These are phyloP conservation scores for Aethionema arabicum DNA, from an alignment of 345 rosid genomes.

Conservation along the genomic window DNA sequence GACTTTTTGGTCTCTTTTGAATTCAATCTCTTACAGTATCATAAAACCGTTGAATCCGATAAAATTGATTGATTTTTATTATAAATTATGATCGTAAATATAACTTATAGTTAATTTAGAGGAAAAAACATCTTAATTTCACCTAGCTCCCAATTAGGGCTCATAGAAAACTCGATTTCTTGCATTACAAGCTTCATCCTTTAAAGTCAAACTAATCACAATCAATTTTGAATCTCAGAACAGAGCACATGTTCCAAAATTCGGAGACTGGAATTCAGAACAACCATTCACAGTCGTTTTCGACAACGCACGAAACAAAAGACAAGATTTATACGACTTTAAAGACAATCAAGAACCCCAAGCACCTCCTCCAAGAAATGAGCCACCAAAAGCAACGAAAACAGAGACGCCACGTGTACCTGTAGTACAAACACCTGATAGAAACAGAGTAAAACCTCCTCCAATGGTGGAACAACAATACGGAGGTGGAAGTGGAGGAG, in stretches of 20 bases:
- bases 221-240: conserved; percentile 24
- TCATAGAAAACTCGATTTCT: conserved; percentile 6
- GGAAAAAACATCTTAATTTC: too few relatives aligned
- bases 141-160: neutral
- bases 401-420: conserved; percentile 10
- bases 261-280: conserved; percentile 39
- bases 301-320: conserved; percentile 37
- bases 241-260: conserved; percentile 39
- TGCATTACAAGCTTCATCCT: conserved; percentile 4
- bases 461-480: conserved; percentile 51
- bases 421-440: conserved; percentile 39
- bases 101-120: too few relatives aligned
- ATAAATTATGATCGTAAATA: too few relatives aligned
- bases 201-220: neutral
- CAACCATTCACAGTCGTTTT: conserved; percentile 40
- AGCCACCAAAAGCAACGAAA: conserved; percentile 21
- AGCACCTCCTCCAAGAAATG: conserved; percentile 29
- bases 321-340: conserved; percentile 31
- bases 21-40: neutral
- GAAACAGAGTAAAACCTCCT: conserved; percentile 45
- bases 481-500: neutral
- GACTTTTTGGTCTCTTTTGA: conserved; percentile 18
- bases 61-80: too few relatives aligned
- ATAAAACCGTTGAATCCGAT: too few relatives aligned
- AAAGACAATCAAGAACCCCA: conserved; percentile 21